phyloP scores from a whole-genome alignment of 116 monocot genomes.

The Trichopus zeylanicus region DNA sequence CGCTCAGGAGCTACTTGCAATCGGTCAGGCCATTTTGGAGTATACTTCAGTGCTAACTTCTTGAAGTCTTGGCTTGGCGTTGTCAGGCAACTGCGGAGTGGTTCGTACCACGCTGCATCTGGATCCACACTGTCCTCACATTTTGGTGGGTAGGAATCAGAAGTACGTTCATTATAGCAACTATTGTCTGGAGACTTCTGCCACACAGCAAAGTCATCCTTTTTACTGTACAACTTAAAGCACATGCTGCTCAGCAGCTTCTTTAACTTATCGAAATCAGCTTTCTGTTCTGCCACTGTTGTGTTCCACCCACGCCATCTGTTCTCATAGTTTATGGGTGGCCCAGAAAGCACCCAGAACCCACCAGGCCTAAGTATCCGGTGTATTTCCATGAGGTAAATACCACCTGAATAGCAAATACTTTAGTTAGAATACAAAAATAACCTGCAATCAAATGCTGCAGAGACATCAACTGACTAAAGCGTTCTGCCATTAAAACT shows the following conservation, averaged over 20 bases:
- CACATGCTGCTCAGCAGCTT: slow-evolving; percentile 79
- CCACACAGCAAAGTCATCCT: slow-evolving; percentile 95
- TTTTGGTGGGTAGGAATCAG: slow-evolving; percentile 44
- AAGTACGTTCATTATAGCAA: slow-evolving; percentile 61
- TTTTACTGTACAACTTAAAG: slow-evolving; percentile 81
- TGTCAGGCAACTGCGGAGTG: slow-evolving; percentile 64
- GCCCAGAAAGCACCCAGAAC: slow-evolving; percentile 90
- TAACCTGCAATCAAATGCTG: too few relatives aligned
- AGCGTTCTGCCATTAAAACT: too few relatives aligned
- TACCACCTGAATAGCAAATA: slow-evolving; percentile 49
- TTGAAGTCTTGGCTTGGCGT: slow-evolving; percentile 42
- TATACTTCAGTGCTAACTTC: slow-evolving; percentile 46
- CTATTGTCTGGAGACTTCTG: slow-evolving; percentile 63
- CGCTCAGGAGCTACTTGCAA: slow-evolving; percentile 54
- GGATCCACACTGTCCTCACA: slow-evolving; percentile 89
- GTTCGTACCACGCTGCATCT: slow-evolving; percentile 82
- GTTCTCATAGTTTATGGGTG: slow-evolving; percentile 82
- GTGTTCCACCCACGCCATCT: slow-evolving; percentile 97
- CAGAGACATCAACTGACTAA: too few relatives aligned
- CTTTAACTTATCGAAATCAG: slow-evolving; percentile 69
- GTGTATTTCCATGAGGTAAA: slow-evolving; percentile 84
- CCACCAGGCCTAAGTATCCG: slow-evolving; percentile 83
- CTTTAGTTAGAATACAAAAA: too few relatives aligned
- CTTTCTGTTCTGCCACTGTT: slow-evolving; percentile 66
- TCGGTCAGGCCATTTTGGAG: slow-evolving; percentile 79